These are phyloP conservation scores for Pseudogymnoascus sp. DNA, from an alignment of 2,329 filamentous ascomycete genomes.

Conservation along the genomic window DNA sequence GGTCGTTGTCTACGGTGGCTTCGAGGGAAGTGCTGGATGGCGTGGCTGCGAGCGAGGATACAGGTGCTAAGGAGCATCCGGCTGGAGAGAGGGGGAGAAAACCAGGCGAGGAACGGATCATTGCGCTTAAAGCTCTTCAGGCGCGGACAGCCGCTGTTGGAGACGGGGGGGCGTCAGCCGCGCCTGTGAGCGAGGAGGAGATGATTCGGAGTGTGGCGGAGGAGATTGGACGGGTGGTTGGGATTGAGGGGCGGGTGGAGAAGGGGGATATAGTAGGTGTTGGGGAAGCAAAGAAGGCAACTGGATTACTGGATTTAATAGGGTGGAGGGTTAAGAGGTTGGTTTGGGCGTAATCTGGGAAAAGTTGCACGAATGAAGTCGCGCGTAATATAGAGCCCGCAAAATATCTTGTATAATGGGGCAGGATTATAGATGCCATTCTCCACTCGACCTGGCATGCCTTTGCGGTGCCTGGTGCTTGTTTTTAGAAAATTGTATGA, in stretches of 20 bases:
- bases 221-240: conserved; percentile 65
- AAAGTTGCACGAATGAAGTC: not conserved
- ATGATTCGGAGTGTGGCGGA: conserved; percentile 53
- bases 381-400: not conserved
- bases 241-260: conserved; percentile 36
- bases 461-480: not conserved
- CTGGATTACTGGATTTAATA: conserved; percentile 76
- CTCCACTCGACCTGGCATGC: not conserved
- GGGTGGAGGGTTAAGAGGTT: conserved; percentile 89
- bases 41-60: conserved; percentile 14
- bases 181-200: conserved; percentile 39
- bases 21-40: conserved; percentile 19
- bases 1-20: conserved; percentile 58
- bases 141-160: conserved; percentile 35
- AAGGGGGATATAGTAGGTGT: conserved; percentile 71
- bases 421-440: not conserved
- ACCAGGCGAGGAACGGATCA: conserved; percentile 29
- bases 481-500: too few species aligned
- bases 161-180: conserved; percentile 16
- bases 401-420: not conserved
- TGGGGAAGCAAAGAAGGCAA: conserved; percentile 78
- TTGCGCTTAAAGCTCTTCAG: conserved; percentile 51
- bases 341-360: conserved; percentile 58
- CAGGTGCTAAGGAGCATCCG: not conserved
- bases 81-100: conserved; percentile 10